Evolutionary conservation across 495 filamentous ascomycete species (phyloP).

Genomic region (Penicillium taxi): DNA sequence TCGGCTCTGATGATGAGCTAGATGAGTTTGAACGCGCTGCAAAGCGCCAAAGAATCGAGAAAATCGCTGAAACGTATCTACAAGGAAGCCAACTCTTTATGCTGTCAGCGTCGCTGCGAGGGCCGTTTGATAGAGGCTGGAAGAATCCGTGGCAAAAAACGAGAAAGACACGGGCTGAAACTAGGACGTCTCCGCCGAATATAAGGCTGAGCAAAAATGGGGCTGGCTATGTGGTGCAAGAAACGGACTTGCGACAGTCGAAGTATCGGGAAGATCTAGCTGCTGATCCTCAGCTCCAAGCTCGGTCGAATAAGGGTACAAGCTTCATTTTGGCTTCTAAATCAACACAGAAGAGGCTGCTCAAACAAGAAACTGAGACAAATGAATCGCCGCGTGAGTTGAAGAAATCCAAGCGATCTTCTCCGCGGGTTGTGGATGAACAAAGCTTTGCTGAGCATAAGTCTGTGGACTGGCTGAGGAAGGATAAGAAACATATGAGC

Average conservation of each 20-base stretch:
- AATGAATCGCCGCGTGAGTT: neutral
- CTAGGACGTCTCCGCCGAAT: neutral
- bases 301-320: neutral
- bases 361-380: neutral
- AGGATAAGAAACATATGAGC: constrained; percentile 25
- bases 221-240: constrained; percentile 8
- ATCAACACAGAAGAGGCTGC: neutral
- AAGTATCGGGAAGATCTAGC: constrained; percentile 7
- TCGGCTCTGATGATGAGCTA: constrained; percentile 54
- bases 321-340: neutral
- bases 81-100: constrained; percentile 50
- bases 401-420: neutral
- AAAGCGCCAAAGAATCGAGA: constrained; percentile 51
- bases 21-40: constrained; percentile 37
- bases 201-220: neutral
- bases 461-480: constrained; percentile 31
- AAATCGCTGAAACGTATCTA: constrained; percentile 50
- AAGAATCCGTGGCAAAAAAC: constrained; percentile 54
- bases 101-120: constrained; percentile 52
- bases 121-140: constrained; percentile 59
- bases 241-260: constrained; percentile 10
- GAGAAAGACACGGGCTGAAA: constrained; percentile 7
- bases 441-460: constrained; percentile 3
- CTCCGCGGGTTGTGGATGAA: neutral
- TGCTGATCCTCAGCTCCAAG: neutral